Evolutionary conservation across 352 stramenopile species (phyloP).

Genomic region (Phytophthora cryptogea): DNA sequence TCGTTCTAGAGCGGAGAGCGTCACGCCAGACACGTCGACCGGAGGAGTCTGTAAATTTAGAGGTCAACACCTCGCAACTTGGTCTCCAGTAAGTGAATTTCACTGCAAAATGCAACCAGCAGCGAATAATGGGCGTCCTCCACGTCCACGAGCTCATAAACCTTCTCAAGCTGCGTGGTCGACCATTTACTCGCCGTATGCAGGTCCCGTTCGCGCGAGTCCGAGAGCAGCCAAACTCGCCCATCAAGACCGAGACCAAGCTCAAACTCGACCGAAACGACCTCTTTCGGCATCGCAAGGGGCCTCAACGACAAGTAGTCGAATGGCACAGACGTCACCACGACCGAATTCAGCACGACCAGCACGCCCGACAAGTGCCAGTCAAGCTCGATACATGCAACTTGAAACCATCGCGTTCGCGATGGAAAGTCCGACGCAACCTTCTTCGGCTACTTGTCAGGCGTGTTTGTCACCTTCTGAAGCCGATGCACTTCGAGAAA

Average conservation of each 20-base stretch:
- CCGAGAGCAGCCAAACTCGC: constrained; percentile 36
- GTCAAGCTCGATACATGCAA: constrained; percentile 35
- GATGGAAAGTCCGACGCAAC: constrained; percentile 17
- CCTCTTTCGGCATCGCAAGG: constrained; percentile 46
- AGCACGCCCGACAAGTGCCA: constrained; percentile 46
- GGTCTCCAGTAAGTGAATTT: constrained; percentile 6
- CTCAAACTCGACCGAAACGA: constrained; percentile 28
- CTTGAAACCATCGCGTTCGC: constrained; percentile 37
- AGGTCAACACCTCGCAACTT: not conserved
- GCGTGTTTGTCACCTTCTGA: constrained; percentile 22
- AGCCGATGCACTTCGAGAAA: constrained; percentile 10
- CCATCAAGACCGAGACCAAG: constrained; percentile 7
- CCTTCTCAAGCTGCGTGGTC: constrained; percentile 21
- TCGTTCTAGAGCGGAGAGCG: constrained; percentile 4
- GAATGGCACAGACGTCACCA: constrained; percentile 15
- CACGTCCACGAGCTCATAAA: constrained; percentile 28
- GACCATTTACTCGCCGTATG: constrained; percentile 28
- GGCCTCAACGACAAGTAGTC: constrained; percentile 26
- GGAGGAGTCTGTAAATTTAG: constrained; percentile 29
- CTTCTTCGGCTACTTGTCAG: constrained; percentile 6
- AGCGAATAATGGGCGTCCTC: constrained; percentile 18
- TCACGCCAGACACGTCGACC: not conserved
- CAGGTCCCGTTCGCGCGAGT: constrained; percentile 28
- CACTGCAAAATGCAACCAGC: not conserved
- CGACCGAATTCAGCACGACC: constrained; percentile 28